Evolutionary conservation across 2,329 filamentous ascomycete species (phyloP).

Genomic region (Cladophialophora carrionii): DNA sequence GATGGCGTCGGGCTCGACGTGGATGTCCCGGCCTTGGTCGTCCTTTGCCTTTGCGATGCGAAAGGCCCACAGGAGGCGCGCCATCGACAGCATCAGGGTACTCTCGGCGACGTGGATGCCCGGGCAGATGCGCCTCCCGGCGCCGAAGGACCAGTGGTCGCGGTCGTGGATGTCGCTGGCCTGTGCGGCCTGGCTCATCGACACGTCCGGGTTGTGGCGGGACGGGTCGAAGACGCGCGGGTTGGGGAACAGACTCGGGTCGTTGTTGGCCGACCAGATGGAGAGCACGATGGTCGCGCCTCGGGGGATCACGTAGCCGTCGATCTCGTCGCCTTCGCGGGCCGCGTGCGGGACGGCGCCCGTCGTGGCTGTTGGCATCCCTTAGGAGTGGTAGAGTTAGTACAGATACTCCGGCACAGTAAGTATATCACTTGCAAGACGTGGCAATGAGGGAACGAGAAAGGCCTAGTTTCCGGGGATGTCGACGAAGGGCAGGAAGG

Average conservation of each 20-base stretch:
- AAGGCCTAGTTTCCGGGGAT: too few relatives aligned
- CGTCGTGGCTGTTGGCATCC: conserved; percentile 47
- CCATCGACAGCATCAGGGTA: conserved; percentile 53
- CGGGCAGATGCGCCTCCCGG: conserved; percentile 53
- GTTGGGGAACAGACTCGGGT: conserved; percentile 38
- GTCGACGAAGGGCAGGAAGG: too few relatives aligned
- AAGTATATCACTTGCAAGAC: too few relatives aligned
- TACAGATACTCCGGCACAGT: too few relatives aligned
- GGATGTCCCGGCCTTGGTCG: conserved; percentile 41
- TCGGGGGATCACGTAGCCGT: conserved; percentile 34
- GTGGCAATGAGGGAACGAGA: too few relatives aligned
- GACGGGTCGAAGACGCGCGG: conserved; percentile 42
- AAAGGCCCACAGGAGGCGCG: conserved; percentile 57
- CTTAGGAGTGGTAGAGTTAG: too few relatives aligned
- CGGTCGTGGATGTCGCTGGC: conserved; percentile 33
- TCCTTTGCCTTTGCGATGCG: conserved; percentile 25
- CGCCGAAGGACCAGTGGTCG: conserved; percentile 41
- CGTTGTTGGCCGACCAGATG: conserved; percentile 39
- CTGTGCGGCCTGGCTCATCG: conserved; percentile 40
- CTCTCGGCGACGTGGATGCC: conserved; percentile 57
- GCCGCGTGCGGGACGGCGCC: conserved; percentile 34
- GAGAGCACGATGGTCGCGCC: conserved; percentile 36
- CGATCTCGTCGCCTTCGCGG: conserved; percentile 32
- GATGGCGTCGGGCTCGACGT: conserved; percentile 47
- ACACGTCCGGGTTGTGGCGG: conserved; percentile 41